Percentiles rank a stretch among this genome's conserved stretches.
These are phyloP conservation scores for Sesbania bispinosa DNA, from an alignment of 306 rosid genomes.

Conservation along the genomic window DNA sequence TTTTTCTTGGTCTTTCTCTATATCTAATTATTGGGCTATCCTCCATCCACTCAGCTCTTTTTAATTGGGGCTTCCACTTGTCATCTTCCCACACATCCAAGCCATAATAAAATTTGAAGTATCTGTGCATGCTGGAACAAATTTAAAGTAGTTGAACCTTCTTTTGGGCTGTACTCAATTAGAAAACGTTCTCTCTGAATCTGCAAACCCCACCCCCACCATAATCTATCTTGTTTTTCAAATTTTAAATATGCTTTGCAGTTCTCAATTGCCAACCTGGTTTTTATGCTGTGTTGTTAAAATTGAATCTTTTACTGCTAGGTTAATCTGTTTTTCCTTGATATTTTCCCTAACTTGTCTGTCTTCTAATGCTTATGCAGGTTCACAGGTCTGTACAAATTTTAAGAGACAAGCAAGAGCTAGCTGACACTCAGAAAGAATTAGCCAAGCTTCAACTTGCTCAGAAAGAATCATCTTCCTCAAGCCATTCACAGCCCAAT, in stretches of 20 bases:
- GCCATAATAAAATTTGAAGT: neutral
- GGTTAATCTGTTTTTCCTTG: conserved; percentile 12
- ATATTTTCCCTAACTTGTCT: conserved; percentile 4
- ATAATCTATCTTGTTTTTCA: neutral
- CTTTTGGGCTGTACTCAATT: neutral
- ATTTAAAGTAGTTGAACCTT: neutral
- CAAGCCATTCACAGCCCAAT: conserved; percentile 64
- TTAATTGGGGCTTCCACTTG: neutral
- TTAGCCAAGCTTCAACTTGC: conserved; percentile 89
- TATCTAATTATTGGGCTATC: neutral
- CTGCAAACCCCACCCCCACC: conserved; percentile 8
- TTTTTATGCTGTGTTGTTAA: neutral
- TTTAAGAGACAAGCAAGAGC: conserved; percentile 94
- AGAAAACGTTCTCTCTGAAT: conserved; percentile 18
- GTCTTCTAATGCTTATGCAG: conserved; percentile 39
- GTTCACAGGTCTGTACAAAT: conserved; percentile 97
- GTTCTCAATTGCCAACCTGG: neutral
- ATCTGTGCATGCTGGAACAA: neutral
- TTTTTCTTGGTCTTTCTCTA: neutral
- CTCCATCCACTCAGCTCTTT: neutral
- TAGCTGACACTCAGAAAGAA: conserved; percentile 92
- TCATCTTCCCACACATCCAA: neutral
- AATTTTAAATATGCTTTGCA: neutral
- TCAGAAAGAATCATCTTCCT: conserved; percentile 77
- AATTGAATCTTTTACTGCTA: neutral